phyloP scores from a whole-genome alignment of 768 basidiomycete species.

The Pluteus cervinus region DNA sequence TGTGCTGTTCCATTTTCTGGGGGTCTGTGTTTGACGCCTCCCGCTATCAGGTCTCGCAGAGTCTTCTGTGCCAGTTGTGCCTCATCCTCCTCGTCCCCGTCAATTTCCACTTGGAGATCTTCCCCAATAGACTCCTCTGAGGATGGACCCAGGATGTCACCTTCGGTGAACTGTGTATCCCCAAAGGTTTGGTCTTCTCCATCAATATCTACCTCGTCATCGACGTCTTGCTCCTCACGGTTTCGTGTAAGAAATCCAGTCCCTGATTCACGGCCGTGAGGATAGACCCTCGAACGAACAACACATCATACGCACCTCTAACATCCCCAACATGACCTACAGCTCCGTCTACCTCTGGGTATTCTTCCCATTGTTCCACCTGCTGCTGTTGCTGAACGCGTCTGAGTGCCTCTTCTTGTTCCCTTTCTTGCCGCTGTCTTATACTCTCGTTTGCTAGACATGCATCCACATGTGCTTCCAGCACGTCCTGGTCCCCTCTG shows the following conservation, averaged over 20 bases:
- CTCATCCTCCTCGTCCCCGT: conserved; percentile 29
- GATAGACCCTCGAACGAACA: conserved; percentile 1
- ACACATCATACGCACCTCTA: conserved; percentile 30
- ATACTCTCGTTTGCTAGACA: conserved; percentile 58
- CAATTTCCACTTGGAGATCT: conserved; percentile 39
- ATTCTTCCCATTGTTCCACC: conserved; percentile 21
- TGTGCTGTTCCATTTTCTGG: conserved; percentile 13
- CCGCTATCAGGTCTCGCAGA: conserved; percentile 48
- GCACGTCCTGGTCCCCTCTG: conserved; percentile 62
- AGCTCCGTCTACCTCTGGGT: conserved; percentile 20
- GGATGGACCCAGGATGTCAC: conserved; percentile 46
- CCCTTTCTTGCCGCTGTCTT: conserved; percentile 36
- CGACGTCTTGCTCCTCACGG: conserved; percentile 53
- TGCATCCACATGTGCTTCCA: conserved; percentile 78
- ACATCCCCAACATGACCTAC: conserved; percentile 42
- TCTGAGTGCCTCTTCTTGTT: conserved; percentile 25
- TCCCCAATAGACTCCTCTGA: conserved; percentile 21
- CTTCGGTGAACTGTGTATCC: conserved; percentile 70
- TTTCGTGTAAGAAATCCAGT: conserved; percentile 68
- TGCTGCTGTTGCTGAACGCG: conserved; percentile 16
- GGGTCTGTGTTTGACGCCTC: conserved; percentile 27
- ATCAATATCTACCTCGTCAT: conserved; percentile 77
- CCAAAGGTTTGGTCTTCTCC: conserved; percentile 73
- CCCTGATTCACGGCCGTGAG: conserved; percentile 30
- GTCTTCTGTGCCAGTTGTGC: conserved; percentile 27